These are phyloP conservation scores for Phanerodontia chrysosporium DNA, from an alignment of 768 basidiomycete species.

Conservation along the genomic window DNA sequence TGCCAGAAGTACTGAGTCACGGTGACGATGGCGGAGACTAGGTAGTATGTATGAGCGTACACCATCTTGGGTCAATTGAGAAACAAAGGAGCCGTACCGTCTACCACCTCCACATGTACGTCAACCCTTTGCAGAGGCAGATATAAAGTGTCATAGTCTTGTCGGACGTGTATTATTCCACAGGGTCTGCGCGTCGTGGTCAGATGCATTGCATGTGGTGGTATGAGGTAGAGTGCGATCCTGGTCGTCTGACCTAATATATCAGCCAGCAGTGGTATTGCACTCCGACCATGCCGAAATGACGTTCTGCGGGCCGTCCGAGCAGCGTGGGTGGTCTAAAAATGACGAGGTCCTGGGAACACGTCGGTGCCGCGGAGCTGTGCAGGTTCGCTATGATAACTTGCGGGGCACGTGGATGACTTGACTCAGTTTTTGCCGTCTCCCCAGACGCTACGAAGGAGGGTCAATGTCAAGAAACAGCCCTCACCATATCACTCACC, in stretches of 20 bases:
- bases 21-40: constrained; percentile 6
- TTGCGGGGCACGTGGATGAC: too few relatives aligned
- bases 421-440: too few relatives aligned
- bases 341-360: background rate
- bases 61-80: constrained; percentile 34
- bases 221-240: background rate
- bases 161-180: background rate
- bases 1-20: constrained; percentile 6
- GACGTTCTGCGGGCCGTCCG: background rate
- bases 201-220: background rate
- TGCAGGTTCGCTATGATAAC: too few relatives aligned
- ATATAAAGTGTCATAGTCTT: background rate
- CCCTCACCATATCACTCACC: too few relatives aligned
- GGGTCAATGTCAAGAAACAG: too few relatives aligned
- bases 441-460: too few relatives aligned
- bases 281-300: background rate
- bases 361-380: background rate
- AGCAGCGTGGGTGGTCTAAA: background rate
- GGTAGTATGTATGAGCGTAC: constrained; percentile 36
- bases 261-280: background rate
- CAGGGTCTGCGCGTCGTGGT: background rate
- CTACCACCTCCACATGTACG: constrained; percentile 4
- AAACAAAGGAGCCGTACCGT: background rate
- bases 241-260: background rate
- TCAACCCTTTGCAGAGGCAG: constrained; percentile 1